Percentiles rank a stretch among this genome's conserved stretches.
Conservation (phyloP, 2,329 filamentous ascomycete species). For the Aspergillus sojae region DNA sequence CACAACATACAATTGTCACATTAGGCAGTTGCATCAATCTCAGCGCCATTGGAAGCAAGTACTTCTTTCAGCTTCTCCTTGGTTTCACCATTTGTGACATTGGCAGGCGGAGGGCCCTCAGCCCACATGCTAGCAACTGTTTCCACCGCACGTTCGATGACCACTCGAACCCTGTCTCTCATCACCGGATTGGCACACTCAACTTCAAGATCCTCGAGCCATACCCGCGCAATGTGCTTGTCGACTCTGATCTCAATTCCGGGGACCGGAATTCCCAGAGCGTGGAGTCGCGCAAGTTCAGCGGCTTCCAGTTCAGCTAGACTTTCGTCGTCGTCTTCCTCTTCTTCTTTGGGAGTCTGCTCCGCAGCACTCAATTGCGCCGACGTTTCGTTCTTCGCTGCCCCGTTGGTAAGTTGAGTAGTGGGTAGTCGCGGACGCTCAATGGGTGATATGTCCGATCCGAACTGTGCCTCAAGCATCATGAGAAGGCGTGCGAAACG, state of each 20-base stretch:
- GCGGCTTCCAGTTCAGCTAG: conserved; percentile 60
- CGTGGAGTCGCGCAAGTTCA: conserved; percentile 78
- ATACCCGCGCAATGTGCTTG: conserved; percentile 82
- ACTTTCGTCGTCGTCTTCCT: conserved; percentile 47
- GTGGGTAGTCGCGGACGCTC: conserved; percentile 57
- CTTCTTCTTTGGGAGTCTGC: conserved; percentile 30
- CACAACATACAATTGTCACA: conserved; percentile 18
- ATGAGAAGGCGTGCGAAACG: conserved; percentile 84
- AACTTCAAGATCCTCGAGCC: conserved; percentile 89
- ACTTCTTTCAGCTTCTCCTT: conserved; percentile 21
- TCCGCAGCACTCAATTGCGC: conserved; percentile 7
- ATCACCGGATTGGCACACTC: conserved; percentile 80
- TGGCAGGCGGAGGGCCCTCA: conserved; percentile 27
- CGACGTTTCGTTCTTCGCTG: conserved; percentile 18
- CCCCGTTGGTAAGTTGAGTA: conserved; percentile 21
- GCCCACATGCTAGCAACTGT: conserved; percentile 73
- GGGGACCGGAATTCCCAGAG: conserved; percentile 85
- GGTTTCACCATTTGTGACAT: conserved; percentile 26
- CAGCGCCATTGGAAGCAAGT: conserved; percentile 21
- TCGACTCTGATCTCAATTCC: conserved; percentile 86
- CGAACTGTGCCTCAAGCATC: conserved; percentile 97
- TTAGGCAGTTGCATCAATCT: conserved; percentile 29
- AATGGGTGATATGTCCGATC: conserved; percentile 80
- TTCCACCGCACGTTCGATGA: conserved; percentile 88
- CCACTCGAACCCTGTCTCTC: conserved; percentile 80